Base-by-base conservation (phyloP, 257 asterid species). In the Thymus mandschuricus region DNA sequence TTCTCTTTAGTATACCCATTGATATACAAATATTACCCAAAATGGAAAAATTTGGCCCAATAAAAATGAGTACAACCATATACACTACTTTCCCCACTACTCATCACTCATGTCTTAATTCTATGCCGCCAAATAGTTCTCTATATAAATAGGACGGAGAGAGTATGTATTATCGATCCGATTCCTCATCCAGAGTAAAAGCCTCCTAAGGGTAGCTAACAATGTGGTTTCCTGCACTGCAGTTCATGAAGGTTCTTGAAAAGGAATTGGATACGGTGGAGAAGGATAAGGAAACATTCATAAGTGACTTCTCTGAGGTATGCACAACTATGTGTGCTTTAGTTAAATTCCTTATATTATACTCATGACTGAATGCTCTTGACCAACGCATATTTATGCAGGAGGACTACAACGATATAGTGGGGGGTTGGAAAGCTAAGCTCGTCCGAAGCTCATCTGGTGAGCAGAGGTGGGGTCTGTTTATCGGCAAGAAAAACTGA, bases 401-500 rank as follows among this genome's bases (percentile, higher is more conserved):
- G 49, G 75, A 81, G 43, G 89, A 80, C 82, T 85, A 80, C 31
- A 68, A 85, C 8, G 96, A 88, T 5, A 89, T 92, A 43, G 95
- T 90, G 3, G 91, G 89, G 48, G 97, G 96, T 8, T 92, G 98
- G 98, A 86, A 88, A 10, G 79, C 97, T 12, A 92, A 92, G 88
- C 86, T 89, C 27, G 55, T 78, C 31, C 71, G 98, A 74, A 89
- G 88, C 69, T 80, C 95, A 29, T 84, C 92, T 1, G 98, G 97
- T 1, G 97, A 94, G 89, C 98, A 94, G 87, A 84, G 86, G 76
- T 91, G 98, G 98, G 98, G 98, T 61, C 79, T 94, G 85, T 91
- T 94, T 43, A 85, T 89, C 52, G 97, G 95, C 85, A 75, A 79
- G 85, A 94, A 89, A 72, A 74, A 80, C 64, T 89, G 85, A 88